Evolutionary conservation across 1,139 yeast genomes (phyloP), one percentile per base, ranked within the genome.

Genomic region (Geotrichum candidum): DNA sequence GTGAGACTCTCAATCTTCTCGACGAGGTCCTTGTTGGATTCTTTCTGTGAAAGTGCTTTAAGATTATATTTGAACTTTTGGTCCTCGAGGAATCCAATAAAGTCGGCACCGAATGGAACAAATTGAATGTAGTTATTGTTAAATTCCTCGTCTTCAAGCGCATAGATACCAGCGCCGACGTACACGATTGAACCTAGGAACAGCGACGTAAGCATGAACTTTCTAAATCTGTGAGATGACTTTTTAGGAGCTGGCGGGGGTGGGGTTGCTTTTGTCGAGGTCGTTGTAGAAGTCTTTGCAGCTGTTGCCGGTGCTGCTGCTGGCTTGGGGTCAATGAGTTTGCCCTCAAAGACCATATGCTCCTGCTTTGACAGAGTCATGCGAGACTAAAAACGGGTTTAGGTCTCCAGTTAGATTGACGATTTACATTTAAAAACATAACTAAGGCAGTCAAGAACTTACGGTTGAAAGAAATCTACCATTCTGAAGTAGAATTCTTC

Each of bases 41-140:
- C 56, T 1, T 29, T 23, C 11, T 38, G 35, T 1, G 59, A 38
- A 31, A 57, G 46, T 10, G 56, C 52, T 10, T 51, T 51, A 18
- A 70, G 70, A 61, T 68, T 69, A 29, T 75, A 63, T 62, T 75
- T 73, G 63, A 75, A 72, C 66, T 72, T 73, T 61, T 76, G 75
- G 70, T 78, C 77, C 66, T 85, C 88, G 58, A 82, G 75, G 25
- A 73, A 69, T 59, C 82, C 82, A 31, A 85, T 78, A 31, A 82
- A 73, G 35, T 75, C 73, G 67, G 84, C 86, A 48, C 85, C 87
- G 58, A 80, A 78, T 27, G 92, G 92, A 52, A 86, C 81, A 63
- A 81, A 82, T 64, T 84, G 85, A 31, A 84, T 77, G 72, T 84
- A 85, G 50, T 78, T 65, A 63, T 77, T 78, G 67, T 75, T 77